Base-by-base conservation (phyloP, 2,329 filamentous ascomycete genomes). In the Colletotrichum tamarilloi region DNA sequence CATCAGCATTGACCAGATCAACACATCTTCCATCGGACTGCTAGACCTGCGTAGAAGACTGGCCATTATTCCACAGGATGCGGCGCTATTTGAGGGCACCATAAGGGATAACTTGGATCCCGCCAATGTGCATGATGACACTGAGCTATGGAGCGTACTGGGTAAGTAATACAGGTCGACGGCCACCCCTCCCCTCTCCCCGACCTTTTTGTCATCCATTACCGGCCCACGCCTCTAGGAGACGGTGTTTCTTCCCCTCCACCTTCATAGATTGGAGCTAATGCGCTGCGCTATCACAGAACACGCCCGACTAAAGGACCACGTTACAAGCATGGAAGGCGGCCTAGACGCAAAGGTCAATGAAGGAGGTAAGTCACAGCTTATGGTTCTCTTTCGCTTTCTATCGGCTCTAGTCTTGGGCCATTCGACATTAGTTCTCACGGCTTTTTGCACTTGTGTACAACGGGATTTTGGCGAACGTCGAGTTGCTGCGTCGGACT, bases 31-130 rank as follows among this genome's bases (percentile, higher is more conserved):
- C 4, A 98, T 99, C 79, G 97, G 97, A 3, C 85, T 99, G 66
- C 85, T 97, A 67, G 97, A 99, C 82, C 88, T 99, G 68, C 92
- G 97, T 68, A 90, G 95, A 68, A 92, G 97, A 71, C 87, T 99
- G 60, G 96, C 97, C 67, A 99, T 99, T 79, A 99, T 99, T 77
- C 97, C 97, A 5, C 97, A 99, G 82, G 97, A 99, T 84, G 96
- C 97, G 35, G 96, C 96, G 75, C 90, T 99, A 74, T 99, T 99
- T 79, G 95, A 97, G 83, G 95, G 95, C 63, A 95, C 93, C 9
- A 90, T 99, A 75, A 91, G 97, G 76, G 97, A 99, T 83, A 99
- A 99, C 80, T 89, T 98, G 52, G 97, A 99, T 81, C 97, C 97
- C 28, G 94, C 93, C 32, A 94, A 98, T 81, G 94, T 97, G 67